phyloP scores from a whole-genome alignment of 2,329 filamentous ascomycete genomes.

The Scleromitrula shiraiana region DNA sequence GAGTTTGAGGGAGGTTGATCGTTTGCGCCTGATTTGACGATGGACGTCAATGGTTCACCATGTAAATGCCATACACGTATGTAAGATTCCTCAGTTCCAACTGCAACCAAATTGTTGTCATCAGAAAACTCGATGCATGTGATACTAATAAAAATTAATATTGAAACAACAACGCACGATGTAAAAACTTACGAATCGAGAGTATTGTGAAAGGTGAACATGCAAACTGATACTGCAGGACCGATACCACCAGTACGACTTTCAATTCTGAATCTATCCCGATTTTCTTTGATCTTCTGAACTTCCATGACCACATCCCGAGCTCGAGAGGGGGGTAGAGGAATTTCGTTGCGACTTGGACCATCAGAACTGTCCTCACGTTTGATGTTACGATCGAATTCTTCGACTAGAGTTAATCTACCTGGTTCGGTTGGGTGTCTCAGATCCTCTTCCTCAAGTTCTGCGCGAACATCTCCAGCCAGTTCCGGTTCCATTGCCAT shows the following conservation, averaged over 20 bases:
- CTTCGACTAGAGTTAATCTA: constrained; percentile 67
- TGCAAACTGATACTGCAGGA: constrained; percentile 78
- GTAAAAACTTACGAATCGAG: constrained; percentile 62
- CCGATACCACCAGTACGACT: constrained; percentile 76
- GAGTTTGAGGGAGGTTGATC: constrained; percentile 61
- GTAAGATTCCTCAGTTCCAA: constrained; percentile 87
- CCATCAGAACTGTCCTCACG: constrained; percentile 81
- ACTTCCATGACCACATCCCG: constrained; percentile 92
- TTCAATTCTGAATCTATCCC: constrained; percentile 85
- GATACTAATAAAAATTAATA: constrained; percentile 45
- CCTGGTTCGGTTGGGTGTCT: constrained; percentile 64
- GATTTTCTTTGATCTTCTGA: constrained; percentile 85
- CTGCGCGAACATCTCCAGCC: constrained; percentile 76
- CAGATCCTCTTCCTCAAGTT: constrained; percentile 79
- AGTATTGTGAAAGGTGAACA: constrained; percentile 98
- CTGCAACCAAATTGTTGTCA: constrained; percentile 78
- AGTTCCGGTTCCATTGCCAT: constrained; percentile 77
- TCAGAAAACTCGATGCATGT: constrained; percentile 95
- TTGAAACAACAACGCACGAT: background rate
- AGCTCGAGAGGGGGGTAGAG: constrained; percentile 78
- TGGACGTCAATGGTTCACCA: constrained; percentile 68
- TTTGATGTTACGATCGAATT: constrained; percentile 84
- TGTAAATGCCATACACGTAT: constrained; percentile 91
- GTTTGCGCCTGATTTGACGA: constrained; percentile 52
- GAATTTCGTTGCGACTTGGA: constrained; percentile 69